phyloP scores from a whole-genome alignment of 2,329 filamentous ascomycete genomes.

The Colletotrichum siamense region DNA sequence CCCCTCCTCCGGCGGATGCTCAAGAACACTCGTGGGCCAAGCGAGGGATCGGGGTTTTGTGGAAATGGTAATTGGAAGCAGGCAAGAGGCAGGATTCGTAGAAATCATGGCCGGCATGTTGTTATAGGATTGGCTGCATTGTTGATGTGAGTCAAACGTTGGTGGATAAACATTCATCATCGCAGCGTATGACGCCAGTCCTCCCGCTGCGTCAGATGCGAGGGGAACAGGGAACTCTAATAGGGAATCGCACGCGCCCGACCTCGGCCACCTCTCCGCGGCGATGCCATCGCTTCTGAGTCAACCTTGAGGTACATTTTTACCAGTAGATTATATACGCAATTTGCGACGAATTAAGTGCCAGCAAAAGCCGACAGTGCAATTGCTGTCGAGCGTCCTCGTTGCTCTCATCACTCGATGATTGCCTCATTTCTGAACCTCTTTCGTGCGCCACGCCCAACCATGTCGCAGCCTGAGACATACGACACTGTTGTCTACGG shows the following conservation, averaged over 20 bases:
- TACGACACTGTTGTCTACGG: not conserved
- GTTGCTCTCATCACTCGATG: not conserved
- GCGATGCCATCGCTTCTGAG: not conserved
- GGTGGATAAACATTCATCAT: not conserved
- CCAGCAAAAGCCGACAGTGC: not conserved
- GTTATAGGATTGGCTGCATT: fast-evolving
- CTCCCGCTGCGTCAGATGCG: not conserved
- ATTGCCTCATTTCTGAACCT: not conserved
- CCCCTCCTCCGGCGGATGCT: not conserved
- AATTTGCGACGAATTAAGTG: not conserved
- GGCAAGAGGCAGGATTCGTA: fast-evolving
- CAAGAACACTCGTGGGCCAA: fast-evolving
- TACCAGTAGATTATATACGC: fast-evolving
- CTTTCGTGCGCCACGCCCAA: not conserved
- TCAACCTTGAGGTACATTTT: not conserved
- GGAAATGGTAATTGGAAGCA: fast-evolving
- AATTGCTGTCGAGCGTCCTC: not conserved
- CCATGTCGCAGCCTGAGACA: not conserved
- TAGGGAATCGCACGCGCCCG: not conserved
- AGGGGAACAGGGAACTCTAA: not conserved
- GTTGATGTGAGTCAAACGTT: not conserved
- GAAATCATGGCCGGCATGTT: fast-evolving
- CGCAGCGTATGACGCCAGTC: not conserved
- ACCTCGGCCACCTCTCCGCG: not conserved
- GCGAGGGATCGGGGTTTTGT: not conserved